phyloP scores from a whole-genome alignment of 169 alveolate species.

The Eimeria necatrix region DNA sequence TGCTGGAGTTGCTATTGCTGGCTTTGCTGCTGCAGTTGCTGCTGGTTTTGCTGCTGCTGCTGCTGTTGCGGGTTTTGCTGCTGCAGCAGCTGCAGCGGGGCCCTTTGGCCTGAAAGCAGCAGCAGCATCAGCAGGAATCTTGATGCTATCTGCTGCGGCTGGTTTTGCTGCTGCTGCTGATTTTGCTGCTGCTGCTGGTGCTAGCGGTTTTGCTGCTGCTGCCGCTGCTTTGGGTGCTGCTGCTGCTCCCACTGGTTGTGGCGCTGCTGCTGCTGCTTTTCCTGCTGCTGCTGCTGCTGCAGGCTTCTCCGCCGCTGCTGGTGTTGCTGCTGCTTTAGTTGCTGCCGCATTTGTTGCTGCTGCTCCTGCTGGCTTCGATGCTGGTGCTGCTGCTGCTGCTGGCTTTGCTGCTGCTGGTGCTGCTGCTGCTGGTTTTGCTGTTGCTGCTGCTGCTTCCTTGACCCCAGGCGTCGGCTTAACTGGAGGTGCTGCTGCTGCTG shows the following conservation, averaged over 20 bases:
- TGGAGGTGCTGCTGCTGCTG: constrained; percentile 12
- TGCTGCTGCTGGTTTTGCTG: not conserved
- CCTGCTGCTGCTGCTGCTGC: not conserved
- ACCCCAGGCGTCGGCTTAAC: too few relatives aligned
- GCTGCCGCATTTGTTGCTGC: not conserved
- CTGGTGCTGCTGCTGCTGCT: constrained; percentile 20
- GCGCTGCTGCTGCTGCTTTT: not conserved
- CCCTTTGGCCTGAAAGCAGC: not conserved
- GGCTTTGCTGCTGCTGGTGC: not conserved
- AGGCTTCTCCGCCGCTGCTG: not conserved
- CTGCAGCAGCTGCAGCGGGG: not conserved
- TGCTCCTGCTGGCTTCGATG: not conserved
- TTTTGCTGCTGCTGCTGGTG: not conserved
- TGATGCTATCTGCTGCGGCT: not conserved
- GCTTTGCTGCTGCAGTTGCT: not conserved
- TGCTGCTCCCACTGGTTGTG: not conserved
- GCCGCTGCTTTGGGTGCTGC: not conserved
- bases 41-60: not conserved
- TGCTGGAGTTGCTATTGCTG: not conserved
- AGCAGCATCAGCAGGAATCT: not conserved
- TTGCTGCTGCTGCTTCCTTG: not conserved
- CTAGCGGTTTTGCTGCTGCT: not conserved
- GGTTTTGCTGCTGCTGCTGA: constrained; percentile 15
- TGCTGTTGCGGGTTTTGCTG: not conserved
- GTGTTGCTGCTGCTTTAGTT: not conserved